Evolutionary conservation across 768 basidiomycete species (phyloP), one percentile per base, ranked within the genome.

Genomic region (Phaeotremella fagi): DNA sequence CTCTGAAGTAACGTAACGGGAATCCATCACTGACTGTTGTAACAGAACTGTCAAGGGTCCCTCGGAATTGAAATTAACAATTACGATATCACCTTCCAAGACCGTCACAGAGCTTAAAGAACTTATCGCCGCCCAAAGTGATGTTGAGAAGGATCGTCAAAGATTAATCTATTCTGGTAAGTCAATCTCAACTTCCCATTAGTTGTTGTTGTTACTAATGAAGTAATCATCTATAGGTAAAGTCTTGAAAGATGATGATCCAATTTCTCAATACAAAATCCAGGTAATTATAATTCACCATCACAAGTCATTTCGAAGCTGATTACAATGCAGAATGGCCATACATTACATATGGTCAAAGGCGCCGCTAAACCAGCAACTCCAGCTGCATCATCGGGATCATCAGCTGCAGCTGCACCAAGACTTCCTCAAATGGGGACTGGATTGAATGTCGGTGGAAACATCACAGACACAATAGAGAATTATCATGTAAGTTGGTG

Each of bases 291-390:
- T 43, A 31, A 6, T 26, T 20, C 4, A 15, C 3, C 23, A 23
- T 26, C n/a, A n/a, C n/a, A n/a, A n/a, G n/a, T n/a, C n/a, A n/a
- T n/a, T n/a, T n/a, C n/a, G 26, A 24, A 2, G 16, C 25, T 26
- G 15, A 25, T 38, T 20, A 14, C n/a, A n/a, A n/a, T 3, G 11
- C 50, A 73, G 66, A 72, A 54, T 31, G 80, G 82, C 2, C 88
- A 95, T 71, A 91, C 90, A 0, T 83, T 92, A 36, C 90, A 90
- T 72, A 90, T 90, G 87, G 91, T 91, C 64, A 94, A 92, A 72
- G 87, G 88, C 22, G 83, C 82, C 9, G 79, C 84, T 1, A 81
- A 85, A 6, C 70, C 82, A 0, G 70, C 75, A 5, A 78, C 73
- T 7, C 6, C 38, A 12, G 68, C 79, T 0, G 74, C 79, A 5